Evolutionary conservation across 345 rosid species (phyloP).

Genomic region (Acer campestre): DNA sequence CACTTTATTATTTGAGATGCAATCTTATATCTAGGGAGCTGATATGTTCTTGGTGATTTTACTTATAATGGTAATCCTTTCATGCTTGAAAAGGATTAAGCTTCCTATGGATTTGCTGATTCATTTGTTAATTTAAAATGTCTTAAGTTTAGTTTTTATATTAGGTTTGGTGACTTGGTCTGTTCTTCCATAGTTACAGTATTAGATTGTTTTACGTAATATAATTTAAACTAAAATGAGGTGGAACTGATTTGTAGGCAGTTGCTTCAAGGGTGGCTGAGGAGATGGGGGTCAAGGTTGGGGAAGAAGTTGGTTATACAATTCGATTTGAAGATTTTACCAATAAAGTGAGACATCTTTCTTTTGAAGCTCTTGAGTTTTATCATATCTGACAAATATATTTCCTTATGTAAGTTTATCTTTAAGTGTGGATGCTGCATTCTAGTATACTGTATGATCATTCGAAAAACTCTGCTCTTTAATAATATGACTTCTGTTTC

Average conservation of each 20-base stretch:
- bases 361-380: neutral
- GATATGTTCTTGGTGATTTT: neutral
- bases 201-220: neutral
- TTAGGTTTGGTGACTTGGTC: no score
- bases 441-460: neutral
- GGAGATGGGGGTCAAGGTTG: constrained; percentile 94
- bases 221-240: constrained; percentile 14
- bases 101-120: neutral
- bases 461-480: neutral
- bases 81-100: neutral
- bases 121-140: neutral
- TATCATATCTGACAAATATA: constrained; percentile 9
- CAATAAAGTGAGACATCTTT: constrained; percentile 55
- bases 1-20: neutral
- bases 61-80: neutral
- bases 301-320: constrained; percentile 94
- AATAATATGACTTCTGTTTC: neutral
- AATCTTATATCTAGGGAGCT: neutral
- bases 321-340: constrained; percentile 91
- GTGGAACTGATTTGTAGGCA: constrained; percentile 49
- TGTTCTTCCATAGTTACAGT: neutral
- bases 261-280: constrained; percentile 97
- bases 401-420: neutral
- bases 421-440: constrained; percentile 4
- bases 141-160: neutral